A percentile compares a stretch with the other conserved stretches of the same genome.
phyloP scores from a whole-genome alignment of 768 basidiomycete species.

The Amanita muscaria region DNA sequence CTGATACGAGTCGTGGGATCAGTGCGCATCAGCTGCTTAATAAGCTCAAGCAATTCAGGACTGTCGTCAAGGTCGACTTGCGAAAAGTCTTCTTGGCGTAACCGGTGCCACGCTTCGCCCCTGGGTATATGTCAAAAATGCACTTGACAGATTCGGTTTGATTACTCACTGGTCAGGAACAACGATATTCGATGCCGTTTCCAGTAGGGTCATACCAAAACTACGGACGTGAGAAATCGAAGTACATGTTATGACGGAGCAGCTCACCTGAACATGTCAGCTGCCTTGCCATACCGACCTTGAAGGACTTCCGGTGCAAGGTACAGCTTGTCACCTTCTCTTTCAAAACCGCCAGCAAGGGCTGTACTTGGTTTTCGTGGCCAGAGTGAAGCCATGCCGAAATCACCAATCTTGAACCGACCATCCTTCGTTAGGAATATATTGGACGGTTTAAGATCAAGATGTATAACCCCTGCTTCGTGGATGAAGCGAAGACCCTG shows the following conservation, averaged over 20 bases:
- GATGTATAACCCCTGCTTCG: slow-evolving; percentile 78
- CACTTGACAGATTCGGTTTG: slow-evolving; percentile 13
- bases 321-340: slow-evolving; percentile 96
- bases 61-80: slow-evolving; percentile 69
- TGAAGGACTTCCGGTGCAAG: slow-evolving; percentile 93
- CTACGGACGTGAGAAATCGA: slow-evolving; percentile 46
- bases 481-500: slow-evolving; percentile 89
- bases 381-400: slow-evolving; percentile 97
- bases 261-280: slow-evolving; percentile 93
- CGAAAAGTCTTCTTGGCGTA: slow-evolving; percentile 85
- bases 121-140: slow-evolving; percentile 30
- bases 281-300: slow-evolving; percentile 85
- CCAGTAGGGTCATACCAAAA: slow-evolving; percentile 92
- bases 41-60: slow-evolving; percentile 54
- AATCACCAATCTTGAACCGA: slow-evolving; percentile 93
- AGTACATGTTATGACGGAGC: slow-evolving; percentile 17
- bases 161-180: slow-evolving; percentile 89
- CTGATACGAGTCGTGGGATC: slow-evolving; percentile 53
- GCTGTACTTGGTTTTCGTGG: slow-evolving; percentile 41
- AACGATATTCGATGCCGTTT: slow-evolving; percentile 91
- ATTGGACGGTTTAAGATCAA: slow-evolving; percentile 97
- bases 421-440: slow-evolving; percentile 85
- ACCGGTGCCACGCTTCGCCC: slow-evolving; percentile 89
- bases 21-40: slow-evolving; percentile 71
- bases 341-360: slow-evolving; percentile 57